phyloP scores from a whole-genome alignment of 805 yeast species.

The Nakazawaea molendinolei region DNA sequence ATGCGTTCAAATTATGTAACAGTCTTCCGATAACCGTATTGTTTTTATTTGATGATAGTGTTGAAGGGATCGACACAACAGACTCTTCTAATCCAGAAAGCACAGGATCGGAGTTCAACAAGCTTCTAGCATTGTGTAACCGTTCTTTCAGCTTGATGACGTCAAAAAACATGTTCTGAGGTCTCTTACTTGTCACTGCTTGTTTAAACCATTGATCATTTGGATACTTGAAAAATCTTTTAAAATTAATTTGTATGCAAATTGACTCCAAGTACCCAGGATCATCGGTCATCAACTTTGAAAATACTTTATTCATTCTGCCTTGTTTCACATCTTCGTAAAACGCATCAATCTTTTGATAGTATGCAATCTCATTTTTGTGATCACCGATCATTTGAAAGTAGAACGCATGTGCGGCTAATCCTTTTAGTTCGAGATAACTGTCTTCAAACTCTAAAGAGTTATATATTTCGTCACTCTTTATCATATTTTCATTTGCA shows the following conservation, averaged over 20 bases:
- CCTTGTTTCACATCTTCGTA: slow-evolving; percentile 2
- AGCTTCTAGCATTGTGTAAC: slow-evolving; percentile 24
- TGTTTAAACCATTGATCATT: slow-evolving; percentile 16
- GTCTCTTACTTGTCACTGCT: too few species aligned
- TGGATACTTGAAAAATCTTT: slow-evolving; percentile 13
- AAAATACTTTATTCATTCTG: slow-evolving; percentile 11
- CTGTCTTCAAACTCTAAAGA: slow-evolving; percentile 11
- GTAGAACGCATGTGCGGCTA: slow-evolving; percentile 15
- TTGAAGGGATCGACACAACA: slow-evolving; percentile 39
- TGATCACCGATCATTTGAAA: slow-evolving; percentile 13
- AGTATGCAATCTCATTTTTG: slow-evolving; percentile 10
- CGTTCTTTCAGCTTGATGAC: slow-evolving; percentile 25
- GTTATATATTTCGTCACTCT: slow-evolving; percentile 13
- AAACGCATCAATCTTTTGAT: slow-evolving; percentile 3
- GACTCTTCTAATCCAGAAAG: slow-evolving; percentile 44
- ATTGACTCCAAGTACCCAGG: neutral
- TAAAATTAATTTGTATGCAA: slow-evolving; percentile 14
- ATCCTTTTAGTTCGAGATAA: slow-evolving; percentile 15
- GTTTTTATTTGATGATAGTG: slow-evolving; percentile 12
- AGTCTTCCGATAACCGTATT: slow-evolving; percentile 8
- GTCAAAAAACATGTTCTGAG: too few species aligned
- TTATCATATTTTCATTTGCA: slow-evolving; percentile 13
- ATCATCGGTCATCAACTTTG: slow-evolving; percentile 14
- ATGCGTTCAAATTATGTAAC: slow-evolving; percentile 2
- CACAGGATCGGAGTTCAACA: slow-evolving; percentile 38